Conservation (phyloP, 495 filamentous ascomycete species). For the Penicillium atrosanguineum region DNA sequence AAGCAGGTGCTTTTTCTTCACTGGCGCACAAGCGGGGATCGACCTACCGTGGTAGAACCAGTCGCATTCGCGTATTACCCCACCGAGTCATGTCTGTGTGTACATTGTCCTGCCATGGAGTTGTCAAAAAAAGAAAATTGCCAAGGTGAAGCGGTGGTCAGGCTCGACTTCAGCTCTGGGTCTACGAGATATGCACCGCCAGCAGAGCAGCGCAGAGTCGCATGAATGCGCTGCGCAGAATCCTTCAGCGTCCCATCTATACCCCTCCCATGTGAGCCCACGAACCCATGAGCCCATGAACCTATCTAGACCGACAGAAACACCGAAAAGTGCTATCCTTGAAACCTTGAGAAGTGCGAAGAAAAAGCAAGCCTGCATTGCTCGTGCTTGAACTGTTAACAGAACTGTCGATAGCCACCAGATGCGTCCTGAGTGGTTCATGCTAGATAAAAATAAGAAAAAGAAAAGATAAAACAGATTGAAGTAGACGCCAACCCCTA, state of each 20-base stretch:
- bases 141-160: constrained; percentile 12
- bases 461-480: too few relatives aligned
- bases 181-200: constrained; percentile 17
- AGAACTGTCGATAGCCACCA: not conserved
- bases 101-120: not conserved
- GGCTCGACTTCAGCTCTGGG: not conserved
- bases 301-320: not conserved
- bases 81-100: not conserved
- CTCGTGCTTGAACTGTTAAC: not conserved
- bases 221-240: too few relatives aligned
- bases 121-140: not conserved
- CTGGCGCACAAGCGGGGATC: not conserved
- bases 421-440: not conserved
- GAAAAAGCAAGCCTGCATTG: not conserved
- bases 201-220: constrained; percentile 9
- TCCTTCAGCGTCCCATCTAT: too few relatives aligned
- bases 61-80: not conserved
- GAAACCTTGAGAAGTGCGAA: not conserved
- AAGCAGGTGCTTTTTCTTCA: not conserved
- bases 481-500: not conserved
- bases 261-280: too few relatives aligned
- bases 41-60: not conserved
- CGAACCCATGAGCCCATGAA: too few relatives aligned
- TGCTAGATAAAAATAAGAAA: not conserved
- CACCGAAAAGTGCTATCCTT: not conserved